These are phyloP conservation scores for Handroanthus guayacan DNA, from an alignment of 257 asterid genomes.

Conservation along the genomic window DNA sequence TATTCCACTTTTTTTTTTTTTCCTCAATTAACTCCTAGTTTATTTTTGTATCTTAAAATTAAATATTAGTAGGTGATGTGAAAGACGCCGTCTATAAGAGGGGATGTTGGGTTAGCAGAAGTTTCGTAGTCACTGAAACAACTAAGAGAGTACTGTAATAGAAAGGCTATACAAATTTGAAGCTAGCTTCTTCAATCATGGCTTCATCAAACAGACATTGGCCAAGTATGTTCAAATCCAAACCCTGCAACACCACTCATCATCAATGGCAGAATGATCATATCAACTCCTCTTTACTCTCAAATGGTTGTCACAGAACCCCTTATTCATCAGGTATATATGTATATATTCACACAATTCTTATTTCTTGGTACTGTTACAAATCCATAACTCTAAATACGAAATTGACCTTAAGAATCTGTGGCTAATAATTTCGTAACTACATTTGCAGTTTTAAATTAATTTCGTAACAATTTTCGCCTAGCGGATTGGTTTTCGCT, in stretches of 20 bases:
- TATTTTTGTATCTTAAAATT: background rate
- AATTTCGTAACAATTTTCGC: too few species aligned
- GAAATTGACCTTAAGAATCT: too few species aligned
- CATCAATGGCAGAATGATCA: conserved; percentile 76
- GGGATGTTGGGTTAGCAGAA: conserved; percentile 23
- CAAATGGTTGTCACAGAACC: conserved; percentile 43
- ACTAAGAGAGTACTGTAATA: background rate
- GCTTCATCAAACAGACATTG: conserved; percentile 72
- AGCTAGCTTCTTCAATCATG: conserved; percentile 42
- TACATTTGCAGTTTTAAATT: background rate
- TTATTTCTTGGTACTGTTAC: background rate
- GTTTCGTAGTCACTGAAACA: conserved; percentile 24
- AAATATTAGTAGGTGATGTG: conserved; percentile 44
- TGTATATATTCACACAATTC: background rate
- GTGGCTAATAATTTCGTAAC: too few species aligned
- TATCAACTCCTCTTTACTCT: conserved; percentile 52
- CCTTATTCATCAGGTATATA: conserved; percentile 45
- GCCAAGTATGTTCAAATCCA: conserved; percentile 80
- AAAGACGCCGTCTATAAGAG: conserved; percentile 34
- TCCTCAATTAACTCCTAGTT: background rate
- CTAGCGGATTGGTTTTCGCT: too few species aligned
- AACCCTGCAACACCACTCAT: conserved; percentile 60
- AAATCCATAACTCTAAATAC: background rate
- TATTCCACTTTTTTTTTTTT: background rate
- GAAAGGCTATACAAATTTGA: background rate